Conservation (phyloP, 78 protist species). For the Dictyostelium discoideum region DNA sequence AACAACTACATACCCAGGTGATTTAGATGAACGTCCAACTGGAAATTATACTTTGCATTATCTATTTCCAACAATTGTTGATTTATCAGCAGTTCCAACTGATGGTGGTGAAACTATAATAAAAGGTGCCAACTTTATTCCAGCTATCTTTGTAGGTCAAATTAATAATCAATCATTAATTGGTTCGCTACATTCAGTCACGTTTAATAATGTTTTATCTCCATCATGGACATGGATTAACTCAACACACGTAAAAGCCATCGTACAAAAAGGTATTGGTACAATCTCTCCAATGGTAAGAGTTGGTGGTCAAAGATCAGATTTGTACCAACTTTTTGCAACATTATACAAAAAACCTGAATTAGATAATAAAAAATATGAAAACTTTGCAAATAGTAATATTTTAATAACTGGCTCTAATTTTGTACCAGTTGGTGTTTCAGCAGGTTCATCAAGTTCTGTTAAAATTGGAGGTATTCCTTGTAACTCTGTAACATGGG, state of each 20-base stretch:
- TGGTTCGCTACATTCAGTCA: background rate
- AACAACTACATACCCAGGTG: background rate
- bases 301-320: too few species aligned
- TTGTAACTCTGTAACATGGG: conserved; percentile 9
- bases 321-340: too few species aligned
- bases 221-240: background rate
- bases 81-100: background rate
- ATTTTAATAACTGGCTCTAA: background rate
- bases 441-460: background rate
- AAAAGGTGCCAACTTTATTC: conserved; percentile 16
- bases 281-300: background rate
- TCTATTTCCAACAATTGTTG: background rate
- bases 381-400: background rate
- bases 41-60: background rate
- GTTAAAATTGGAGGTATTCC: conserved; percentile 4
- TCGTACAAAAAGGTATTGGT: background rate
- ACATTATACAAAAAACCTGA: too few species aligned
- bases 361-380: background rate
- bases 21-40: background rate
- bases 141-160: background rate
- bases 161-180: background rate
- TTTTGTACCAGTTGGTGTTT: background rate
- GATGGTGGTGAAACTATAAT: conserved; percentile 25
- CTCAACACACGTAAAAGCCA: background rate
- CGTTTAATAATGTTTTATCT: background rate